Conservation (phyloP, 805 yeast species). For the Metschnikowia matae region DNA sequence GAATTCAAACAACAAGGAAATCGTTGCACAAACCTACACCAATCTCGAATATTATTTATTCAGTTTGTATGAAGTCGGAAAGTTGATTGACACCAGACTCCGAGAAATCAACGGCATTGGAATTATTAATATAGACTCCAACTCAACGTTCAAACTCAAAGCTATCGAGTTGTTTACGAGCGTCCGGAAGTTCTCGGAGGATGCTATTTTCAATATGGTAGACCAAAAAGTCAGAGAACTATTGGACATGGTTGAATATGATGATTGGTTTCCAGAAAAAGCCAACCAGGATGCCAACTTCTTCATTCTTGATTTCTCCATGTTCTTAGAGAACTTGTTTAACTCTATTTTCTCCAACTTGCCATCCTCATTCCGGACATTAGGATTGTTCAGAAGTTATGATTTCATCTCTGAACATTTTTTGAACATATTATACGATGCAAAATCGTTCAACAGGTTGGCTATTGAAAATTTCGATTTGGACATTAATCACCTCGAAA, state of each 20-base stretch:
- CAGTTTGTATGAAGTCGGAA: constrained; percentile 69
- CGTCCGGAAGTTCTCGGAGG: constrained; percentile 71
- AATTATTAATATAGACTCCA: constrained; percentile 36
- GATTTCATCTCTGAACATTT: constrained; percentile 77
- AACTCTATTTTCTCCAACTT: constrained; percentile 77
- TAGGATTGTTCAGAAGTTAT: constrained; percentile 80
- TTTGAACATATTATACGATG: constrained; percentile 53
- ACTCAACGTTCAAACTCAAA: constrained; percentile 36
- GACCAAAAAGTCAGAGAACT: constrained; percentile 77
- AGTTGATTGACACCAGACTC: constrained; percentile 35
- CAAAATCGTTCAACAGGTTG: constrained; percentile 52
- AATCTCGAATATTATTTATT: constrained; percentile 82
- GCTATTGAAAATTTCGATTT: constrained; percentile 70
- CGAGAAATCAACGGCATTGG: constrained; percentile 37
- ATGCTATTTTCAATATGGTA: constrained; percentile 74
- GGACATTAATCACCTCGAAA: constrained; percentile 76
- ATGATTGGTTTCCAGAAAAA: constrained; percentile 67
- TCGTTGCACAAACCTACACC: constrained; percentile 81
- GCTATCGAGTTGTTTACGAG: constrained; percentile 54
- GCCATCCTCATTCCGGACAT: constrained; percentile 71
- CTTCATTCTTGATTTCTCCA: constrained; percentile 78
- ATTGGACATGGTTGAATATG: constrained; percentile 73
- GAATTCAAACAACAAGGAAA: constrained; percentile 77
- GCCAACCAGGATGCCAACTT: constrained; percentile 61
- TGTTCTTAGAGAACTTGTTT: constrained; percentile 79